These are phyloP conservation scores for Aspergillus ruber DNA, from an alignment of 2,329 filamentous ascomycete species.

Conservation along the genomic window DNA sequence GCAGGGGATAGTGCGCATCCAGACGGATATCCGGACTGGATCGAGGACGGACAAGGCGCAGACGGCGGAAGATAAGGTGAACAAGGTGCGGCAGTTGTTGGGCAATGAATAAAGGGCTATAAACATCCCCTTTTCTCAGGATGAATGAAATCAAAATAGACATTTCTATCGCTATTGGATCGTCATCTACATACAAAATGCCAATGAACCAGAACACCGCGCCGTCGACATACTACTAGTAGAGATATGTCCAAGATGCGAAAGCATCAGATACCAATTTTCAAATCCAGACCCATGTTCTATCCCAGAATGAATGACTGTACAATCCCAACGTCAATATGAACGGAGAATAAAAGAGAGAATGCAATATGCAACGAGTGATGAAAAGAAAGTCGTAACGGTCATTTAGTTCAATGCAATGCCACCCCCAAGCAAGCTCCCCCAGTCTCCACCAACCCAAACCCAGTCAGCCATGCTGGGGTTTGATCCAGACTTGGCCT, in stretches of 20 bases:
- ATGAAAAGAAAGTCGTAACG: background rate
- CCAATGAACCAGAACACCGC: background rate
- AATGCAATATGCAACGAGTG: slow-evolving; percentile 1
- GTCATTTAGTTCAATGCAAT: slow-evolving; percentile 23
- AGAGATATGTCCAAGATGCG: too few species aligned
- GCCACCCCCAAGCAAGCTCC: slow-evolving; percentile 33
- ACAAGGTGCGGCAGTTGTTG: slow-evolving; percentile 51
- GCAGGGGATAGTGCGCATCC: slow-evolving; percentile 72
- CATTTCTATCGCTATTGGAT: background rate
- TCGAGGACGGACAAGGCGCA: slow-evolving; percentile 85
- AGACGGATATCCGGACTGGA: slow-evolving; percentile 81
- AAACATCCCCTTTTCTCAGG: too few species aligned
- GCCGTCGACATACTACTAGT: background rate
- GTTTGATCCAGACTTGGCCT: slow-evolving; percentile 30
- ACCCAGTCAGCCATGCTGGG: slow-evolving; percentile 39
- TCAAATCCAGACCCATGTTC: background rate
- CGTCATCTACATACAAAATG: background rate
- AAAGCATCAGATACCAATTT: too few species aligned
- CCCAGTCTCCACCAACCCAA: slow-evolving; percentile 40
- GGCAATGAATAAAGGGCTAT: background rate
- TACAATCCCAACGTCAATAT: background rate
- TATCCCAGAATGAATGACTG: background rate
- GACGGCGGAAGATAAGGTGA: slow-evolving; percentile 72
- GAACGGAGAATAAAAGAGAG: background rate
- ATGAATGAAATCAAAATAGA: background rate